Percentiles rank a stretch among this genome's conserved stretches.
These are phyloP conservation scores for Venustampulla echinocandica DNA, from an alignment of 495 filamentous ascomycete species.

Conservation along the genomic window DNA sequence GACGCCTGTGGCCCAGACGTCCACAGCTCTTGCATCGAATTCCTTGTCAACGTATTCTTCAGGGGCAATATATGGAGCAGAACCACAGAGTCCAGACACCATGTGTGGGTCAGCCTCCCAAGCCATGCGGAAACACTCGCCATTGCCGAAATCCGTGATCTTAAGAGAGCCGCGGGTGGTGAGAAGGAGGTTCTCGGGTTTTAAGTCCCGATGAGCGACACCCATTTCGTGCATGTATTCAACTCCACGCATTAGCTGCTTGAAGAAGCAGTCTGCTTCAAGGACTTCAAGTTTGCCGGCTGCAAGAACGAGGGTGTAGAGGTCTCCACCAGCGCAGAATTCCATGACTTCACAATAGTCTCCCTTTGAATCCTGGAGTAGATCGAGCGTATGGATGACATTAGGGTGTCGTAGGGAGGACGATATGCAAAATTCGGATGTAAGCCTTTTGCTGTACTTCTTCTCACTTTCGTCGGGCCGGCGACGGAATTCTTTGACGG, in stretches of 20 bases:
- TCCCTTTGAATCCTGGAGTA: slow-evolving; percentile 91
- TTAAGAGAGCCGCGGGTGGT: slow-evolving; percentile 93
- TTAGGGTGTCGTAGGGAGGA: slow-evolving; percentile 95
- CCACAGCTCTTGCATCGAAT: slow-evolving; percentile 93
- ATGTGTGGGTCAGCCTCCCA: slow-evolving; percentile 98
- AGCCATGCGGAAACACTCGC: slow-evolving; percentile 99
- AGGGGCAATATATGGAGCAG: slow-evolving; percentile 93
- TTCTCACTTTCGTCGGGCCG: slow-evolving; percentile 87
- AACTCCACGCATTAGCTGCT: slow-evolving; percentile 98
- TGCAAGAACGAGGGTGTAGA: slow-evolving; percentile 89
- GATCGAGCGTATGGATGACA: slow-evolving; percentile 94
- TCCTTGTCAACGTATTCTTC: slow-evolving; percentile 93
- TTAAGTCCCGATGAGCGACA: slow-evolving; percentile 92
- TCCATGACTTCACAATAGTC: slow-evolving; percentile 99
- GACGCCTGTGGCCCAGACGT: slow-evolving; percentile 95
- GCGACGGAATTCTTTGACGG: slow-evolving; percentile 96
- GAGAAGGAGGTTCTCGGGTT: slow-evolving; percentile 92
- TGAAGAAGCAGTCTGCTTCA: slow-evolving; percentile 98
- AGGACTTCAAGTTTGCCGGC: slow-evolving; percentile 86
- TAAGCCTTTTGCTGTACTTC: slow-evolving; percentile 96
- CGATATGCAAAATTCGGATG: slow-evolving; percentile 98
- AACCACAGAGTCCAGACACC: slow-evolving; percentile 93
- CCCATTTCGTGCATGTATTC: slow-evolving; percentile 99
- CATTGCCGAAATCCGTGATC: slow-evolving; percentile 98
- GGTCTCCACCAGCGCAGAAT: slow-evolving; percentile 92